A percentile compares a stretch with the other conserved stretches of the same genome.
Conservation (phyloP, 768 basidiomycete species). For the Mrakia blollopis region DNA sequence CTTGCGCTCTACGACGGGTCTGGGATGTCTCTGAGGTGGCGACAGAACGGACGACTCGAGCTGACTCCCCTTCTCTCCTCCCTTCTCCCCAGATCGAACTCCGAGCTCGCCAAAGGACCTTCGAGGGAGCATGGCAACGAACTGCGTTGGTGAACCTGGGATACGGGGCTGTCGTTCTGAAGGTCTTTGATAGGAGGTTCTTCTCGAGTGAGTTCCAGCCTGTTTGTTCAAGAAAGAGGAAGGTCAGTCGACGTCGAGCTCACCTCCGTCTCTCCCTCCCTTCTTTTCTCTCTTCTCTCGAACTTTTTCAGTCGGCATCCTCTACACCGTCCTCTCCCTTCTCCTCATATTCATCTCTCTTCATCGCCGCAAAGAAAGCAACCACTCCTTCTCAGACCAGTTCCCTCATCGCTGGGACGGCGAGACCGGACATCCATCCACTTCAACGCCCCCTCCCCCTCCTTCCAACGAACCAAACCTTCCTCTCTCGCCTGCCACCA, state of each 20-base stretch:
- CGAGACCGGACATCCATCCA: background rate
- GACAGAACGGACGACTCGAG: background rate
- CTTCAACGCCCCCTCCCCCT: background rate
- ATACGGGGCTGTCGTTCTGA: conserved; percentile 66
- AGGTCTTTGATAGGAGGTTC: conserved; percentile 72
- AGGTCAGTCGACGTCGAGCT: background rate
- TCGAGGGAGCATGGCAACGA: conserved; percentile 24
- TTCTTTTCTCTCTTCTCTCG: no score
- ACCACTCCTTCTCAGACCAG: conserved; percentile 71
- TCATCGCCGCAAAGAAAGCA: conserved; percentile 60
- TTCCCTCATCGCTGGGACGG: conserved; percentile 43
- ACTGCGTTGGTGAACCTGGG: conserved; percentile 69
- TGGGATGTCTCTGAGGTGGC: background rate
- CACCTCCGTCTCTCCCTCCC: conserved; percentile 36
- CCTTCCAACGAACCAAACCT: background rate
- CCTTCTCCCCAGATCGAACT: background rate
- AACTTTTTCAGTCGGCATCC: conserved; percentile 37
- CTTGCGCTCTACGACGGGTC: no score
- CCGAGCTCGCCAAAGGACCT: conserved; percentile 17
- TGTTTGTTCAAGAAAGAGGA: conserved; percentile 1
- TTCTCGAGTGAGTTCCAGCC: conserved; percentile 36
- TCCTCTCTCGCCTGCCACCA: conserved; percentile 8
- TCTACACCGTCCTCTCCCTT: conserved; percentile 50
- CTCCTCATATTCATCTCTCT: conserved; percentile 59
- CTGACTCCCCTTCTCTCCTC: background rate